Conservation (phyloP, 768 basidiomycete genomes). For the Panaeolus papilionaceus region DNA sequence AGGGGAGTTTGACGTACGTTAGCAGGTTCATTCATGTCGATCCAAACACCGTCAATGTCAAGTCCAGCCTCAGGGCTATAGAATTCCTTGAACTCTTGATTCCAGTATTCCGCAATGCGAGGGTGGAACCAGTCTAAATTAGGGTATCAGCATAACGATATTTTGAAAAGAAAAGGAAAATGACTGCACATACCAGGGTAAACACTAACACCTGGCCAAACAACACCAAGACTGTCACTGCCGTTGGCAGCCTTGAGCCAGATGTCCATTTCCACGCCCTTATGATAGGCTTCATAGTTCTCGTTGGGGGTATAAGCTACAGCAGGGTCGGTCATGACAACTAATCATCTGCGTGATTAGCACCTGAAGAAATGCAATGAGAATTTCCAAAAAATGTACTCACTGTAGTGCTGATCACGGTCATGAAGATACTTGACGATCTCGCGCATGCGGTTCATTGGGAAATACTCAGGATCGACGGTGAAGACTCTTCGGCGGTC, state of each 20-base stretch:
- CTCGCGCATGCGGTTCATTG: constrained; percentile 66
- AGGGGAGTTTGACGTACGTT: constrained; percentile 44
- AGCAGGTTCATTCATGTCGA: constrained; percentile 78
- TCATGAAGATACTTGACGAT: constrained; percentile 66
- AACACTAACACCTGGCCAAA: constrained; percentile 64
- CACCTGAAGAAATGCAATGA: neutral
- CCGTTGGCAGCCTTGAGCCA: constrained; percentile 71
- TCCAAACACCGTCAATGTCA: constrained; percentile 79
- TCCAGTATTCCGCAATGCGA: constrained; percentile 63
- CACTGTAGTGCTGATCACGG: constrained; percentile 65
- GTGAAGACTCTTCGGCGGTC: constrained; percentile 71
- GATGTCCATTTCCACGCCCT: constrained; percentile 57
- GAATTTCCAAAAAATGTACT: constrained; percentile 34
- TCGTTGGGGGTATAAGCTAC: constrained; percentile 56
- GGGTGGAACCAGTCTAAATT: constrained; percentile 65
- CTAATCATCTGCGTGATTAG: constrained; percentile 37
- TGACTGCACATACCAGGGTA: constrained; percentile 49
- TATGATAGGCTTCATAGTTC: constrained; percentile 57
- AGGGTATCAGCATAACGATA: too few relatives aligned
- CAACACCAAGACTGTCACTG: constrained; percentile 59
- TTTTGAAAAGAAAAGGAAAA: too few relatives aligned
- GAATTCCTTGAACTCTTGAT: constrained; percentile 61
- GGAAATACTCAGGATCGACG: constrained; percentile 72
- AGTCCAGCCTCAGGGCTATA: constrained; percentile 58
- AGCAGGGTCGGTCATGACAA: constrained; percentile 79